phyloP scores from a whole-genome alignment of 768 basidiomycete species.

The Suillus cothurnatus region DNA sequence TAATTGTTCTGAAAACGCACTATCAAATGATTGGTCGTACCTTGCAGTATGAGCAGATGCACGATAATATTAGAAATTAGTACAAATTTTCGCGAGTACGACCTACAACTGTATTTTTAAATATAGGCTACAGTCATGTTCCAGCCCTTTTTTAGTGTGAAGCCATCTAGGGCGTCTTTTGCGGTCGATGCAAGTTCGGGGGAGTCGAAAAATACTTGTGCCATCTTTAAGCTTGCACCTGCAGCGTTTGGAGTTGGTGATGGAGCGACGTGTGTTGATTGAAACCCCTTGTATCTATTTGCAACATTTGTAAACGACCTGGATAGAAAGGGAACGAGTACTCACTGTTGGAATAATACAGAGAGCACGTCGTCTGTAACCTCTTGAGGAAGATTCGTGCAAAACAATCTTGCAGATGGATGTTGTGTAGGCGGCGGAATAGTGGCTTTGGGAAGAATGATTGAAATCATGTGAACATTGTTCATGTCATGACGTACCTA shows the following conservation, averaged over 20 bases:
- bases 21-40: background rate
- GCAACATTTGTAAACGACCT: conserved; percentile 7
- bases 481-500: conserved; percentile 43
- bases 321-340: conserved; percentile 22
- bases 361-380: conserved; percentile 85
- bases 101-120: conserved; percentile 20
- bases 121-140: conserved; percentile 79
- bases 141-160: conserved; percentile 86
- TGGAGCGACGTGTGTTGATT: conserved; percentile 66
- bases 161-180: conserved; percentile 82
- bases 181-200: conserved; percentile 75
- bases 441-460: conserved; percentile 29
- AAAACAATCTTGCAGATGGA: conserved; percentile 64
- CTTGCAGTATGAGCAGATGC: background rate
- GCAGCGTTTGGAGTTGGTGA: conserved; percentile 68
- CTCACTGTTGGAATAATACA: conserved; percentile 91
- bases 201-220: conserved; percentile 77
- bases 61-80: conserved; percentile 6
- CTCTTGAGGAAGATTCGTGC: conserved; percentile 89
- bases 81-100: conserved; percentile 14
- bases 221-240: conserved; percentile 74
- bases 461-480: conserved; percentile 30
- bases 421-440: conserved; percentile 54
- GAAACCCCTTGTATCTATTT: conserved; percentile 81
- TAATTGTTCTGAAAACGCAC: background rate